A percentile compares a stretch with the other conserved stretches of the same genome.
phyloP scores from a whole-genome alignment of 2,329 filamentous ascomycete species.

The Colletotrichum gloeosporioides region DNA sequence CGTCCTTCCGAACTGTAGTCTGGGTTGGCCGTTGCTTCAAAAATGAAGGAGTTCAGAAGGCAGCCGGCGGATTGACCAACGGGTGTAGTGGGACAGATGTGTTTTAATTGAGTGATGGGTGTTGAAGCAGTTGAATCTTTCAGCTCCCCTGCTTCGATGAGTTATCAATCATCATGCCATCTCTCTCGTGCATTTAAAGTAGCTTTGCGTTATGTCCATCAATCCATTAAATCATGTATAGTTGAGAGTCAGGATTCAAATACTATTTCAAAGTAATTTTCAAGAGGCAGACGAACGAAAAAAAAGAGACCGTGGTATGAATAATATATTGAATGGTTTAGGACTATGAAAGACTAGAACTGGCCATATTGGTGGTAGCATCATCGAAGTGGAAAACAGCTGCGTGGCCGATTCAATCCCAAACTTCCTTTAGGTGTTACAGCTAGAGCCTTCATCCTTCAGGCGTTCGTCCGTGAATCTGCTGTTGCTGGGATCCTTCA shows the following conservation, averaged over 20 bases:
- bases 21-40: neutral
- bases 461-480: neutral
- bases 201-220: neutral
- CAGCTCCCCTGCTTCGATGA: neutral
- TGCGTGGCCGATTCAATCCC: neutral
- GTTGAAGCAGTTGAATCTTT: neutral
- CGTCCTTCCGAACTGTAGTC: neutral
- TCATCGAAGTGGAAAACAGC: neutral
- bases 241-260: neutral
- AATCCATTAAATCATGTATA: neutral
- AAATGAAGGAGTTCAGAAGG: neutral
- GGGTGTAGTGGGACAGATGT: neutral
- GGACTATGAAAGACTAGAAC: neutral
- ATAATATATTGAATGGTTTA: neutral
- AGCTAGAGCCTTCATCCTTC: neutral
- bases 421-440: neutral
- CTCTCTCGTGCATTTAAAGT: accelerated
- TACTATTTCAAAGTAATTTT: neutral
- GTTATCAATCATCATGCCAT: accelerated
- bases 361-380: neutral
- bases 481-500: neutral
- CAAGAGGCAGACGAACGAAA: neutral
- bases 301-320: neutral
- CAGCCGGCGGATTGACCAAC: neutral
- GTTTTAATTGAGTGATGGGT: neutral